These are phyloP conservation scores for Colletotrichum graminicola DNA, from an alignment of 2,329 filamentous ascomycete species.

Conservation along the genomic window DNA sequence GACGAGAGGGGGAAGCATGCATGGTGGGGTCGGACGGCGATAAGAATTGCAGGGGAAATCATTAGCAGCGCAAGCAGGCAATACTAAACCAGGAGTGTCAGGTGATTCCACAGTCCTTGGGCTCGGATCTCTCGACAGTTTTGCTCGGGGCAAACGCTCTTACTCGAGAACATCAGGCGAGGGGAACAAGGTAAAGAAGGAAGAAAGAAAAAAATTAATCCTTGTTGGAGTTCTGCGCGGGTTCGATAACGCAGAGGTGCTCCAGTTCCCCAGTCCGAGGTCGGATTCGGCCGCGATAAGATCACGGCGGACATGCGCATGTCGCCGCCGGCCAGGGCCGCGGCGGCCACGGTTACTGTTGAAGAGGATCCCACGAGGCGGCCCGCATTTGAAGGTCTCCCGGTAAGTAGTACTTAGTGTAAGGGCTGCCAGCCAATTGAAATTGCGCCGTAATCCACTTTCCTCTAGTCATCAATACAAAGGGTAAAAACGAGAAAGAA, in stretches of 20 bases:
- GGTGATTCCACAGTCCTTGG: slow-evolving; percentile 1
- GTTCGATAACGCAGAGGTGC: neutral
- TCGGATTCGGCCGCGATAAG: slow-evolving; percentile 37
- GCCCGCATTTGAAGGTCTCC: slow-evolving; percentile 27
- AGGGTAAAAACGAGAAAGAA: no score
- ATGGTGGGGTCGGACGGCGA: slow-evolving; percentile 25
- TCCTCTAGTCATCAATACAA: no score
- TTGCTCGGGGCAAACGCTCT: neutral
- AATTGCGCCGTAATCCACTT: neutral
- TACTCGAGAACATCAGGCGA: slow-evolving; percentile 23
- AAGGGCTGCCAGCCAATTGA: slow-evolving; percentile 5
- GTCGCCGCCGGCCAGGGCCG: slow-evolving; percentile 37
- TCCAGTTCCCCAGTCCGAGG: slow-evolving; percentile 24
- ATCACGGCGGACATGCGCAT: neutral
- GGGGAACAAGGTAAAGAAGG: neutral
- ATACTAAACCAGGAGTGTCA: neutral
- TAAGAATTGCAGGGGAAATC: slow-evolving; percentile 25
- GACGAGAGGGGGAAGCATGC: neutral
- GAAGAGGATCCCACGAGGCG: neutral
- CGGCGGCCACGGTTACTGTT: slow-evolving; percentile 6
- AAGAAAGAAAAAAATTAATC: neutral
- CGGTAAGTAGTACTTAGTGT: neutral
- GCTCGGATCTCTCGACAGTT: neutral
- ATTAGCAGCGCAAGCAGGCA: neutral
- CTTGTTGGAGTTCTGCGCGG: slow-evolving; percentile 14